Percentiles rank a stretch among this genome's conserved stretches.
Conservation (phyloP, 2,329 filamentous ascomycete species). For the Zasmidium cellare region DNA sequence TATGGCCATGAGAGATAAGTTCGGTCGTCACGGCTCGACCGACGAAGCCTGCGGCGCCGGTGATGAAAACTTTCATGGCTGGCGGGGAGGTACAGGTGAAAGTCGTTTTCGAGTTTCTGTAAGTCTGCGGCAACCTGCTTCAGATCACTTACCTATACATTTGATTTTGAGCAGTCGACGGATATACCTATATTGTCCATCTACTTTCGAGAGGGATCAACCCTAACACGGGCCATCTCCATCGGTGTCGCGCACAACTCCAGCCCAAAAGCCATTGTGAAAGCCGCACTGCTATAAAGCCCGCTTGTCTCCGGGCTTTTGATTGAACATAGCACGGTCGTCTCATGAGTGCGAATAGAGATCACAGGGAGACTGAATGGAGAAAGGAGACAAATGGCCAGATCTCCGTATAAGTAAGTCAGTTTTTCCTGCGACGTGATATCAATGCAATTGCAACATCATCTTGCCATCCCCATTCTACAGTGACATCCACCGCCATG, state of each 20-base stretch:
- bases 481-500: too few relatives aligned
- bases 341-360: too few relatives aligned
- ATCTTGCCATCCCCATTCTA: too few relatives aligned
- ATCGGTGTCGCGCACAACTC: neutral
- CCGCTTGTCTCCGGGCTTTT: neutral
- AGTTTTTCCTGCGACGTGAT: too few relatives aligned
- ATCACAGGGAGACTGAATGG: too few relatives aligned
- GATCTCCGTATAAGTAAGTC: too few relatives aligned
- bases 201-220: neutral
- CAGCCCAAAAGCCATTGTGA: neutral
- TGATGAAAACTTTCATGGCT: conserved; percentile 35
- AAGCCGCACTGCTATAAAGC: neutral
- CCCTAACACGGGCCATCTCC: neutral
- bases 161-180: neutral
- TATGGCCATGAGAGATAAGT: conserved; percentile 42
- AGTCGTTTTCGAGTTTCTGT: neutral
- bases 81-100: neutral
- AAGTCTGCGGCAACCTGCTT: too few relatives aligned
- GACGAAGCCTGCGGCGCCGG: conserved; percentile 45
- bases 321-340: too few relatives aligned
- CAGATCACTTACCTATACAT: too few relatives aligned
- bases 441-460: too few relatives aligned
- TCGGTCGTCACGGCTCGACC: conserved; percentile 39
- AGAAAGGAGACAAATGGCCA: too few relatives aligned
- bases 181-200: too few relatives aligned